Evolutionary conservation across 108 stramenopile species (phyloP), one percentile per base, ranked within the genome.

Genomic region (Nitzschia sp.): DNA sequence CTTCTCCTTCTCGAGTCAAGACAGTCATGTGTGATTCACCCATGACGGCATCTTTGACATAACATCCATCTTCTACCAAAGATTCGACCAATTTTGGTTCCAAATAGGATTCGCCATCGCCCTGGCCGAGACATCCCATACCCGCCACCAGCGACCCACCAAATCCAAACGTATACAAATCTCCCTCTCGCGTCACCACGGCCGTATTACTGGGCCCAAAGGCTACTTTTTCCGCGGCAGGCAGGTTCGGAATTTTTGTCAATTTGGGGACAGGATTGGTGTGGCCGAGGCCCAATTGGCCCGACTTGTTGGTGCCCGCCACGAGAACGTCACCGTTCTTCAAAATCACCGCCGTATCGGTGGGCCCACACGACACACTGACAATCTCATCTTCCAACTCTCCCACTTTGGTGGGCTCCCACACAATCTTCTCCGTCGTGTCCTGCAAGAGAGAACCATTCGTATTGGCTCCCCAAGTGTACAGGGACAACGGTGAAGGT

Each of bases 1-100:
- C 89, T 79, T 94, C 93, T 17, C 90, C 90, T 56, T 92, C 93
- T 1, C 84, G 84, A 2, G 93, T 94, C 57, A 94, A 66, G 4
- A 94, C 85, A 3, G 89, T 85, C 80, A 86, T 89, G 74, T 88
- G 88, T 17, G 77, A 78, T 58, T 92, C 84, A 8, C 93, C 89
- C 45, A 86, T 71, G 22, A 77, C 80, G 0, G 89, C 93, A 73
- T 91, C 82, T 2, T 79, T 36, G 27, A 74, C 87, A 54, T 52
- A 75, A 58, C 87, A 88, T 35, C 89, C 89, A 76, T 94, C 90
- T 62, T 94, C 87, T 3, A 91, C 75, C 15, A 94, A 45, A 28
- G 78, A 78, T 48, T 83, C 41, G n/a, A 94, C 93, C 13, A 88
- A 48, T 53, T 63, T 89, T 32, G 92, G 92, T 64, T 69, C 63